Base-by-base conservation (phyloP, 441 rosid genomes). In the Populus hybrid region DNA sequence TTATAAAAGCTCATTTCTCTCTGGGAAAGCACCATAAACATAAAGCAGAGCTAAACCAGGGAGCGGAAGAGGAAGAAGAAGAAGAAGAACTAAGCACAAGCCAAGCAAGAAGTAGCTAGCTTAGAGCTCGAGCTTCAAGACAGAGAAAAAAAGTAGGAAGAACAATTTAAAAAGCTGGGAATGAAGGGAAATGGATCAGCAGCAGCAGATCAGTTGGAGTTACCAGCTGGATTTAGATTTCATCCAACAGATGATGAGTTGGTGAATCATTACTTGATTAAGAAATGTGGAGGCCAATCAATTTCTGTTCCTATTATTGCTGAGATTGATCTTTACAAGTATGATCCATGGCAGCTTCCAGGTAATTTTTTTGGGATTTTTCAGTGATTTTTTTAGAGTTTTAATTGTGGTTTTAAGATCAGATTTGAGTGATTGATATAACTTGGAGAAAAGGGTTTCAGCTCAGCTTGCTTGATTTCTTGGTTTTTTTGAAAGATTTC, bases 231-330 rank as follows among this genome's bases (percentile, higher is more conserved):
- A 42, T 94, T 94, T 88, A 84, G 98, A 87, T 94, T 94, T 79
- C 98, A 94, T 73, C 98, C 98, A 0, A 91, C 98, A 0, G 98
- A 94, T 71, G 98, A 94, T 12, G 98, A 94, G 84, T 79, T 94
- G 76, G 98, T 95, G 75, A 93, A 86, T 79, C 93, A 91, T 83
- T 95, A 95, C 81, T 79, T 95, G 82, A 75, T 87, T 19, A 83
- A 89, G 82, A 95, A 89, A 85, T 95, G 98, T 36, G 85, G 88
- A 0, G 88, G 90, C 2, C 88, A 84, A 69, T 78, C 85, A 16
- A 84, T 95, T 66, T 76, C 88, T 23, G 98, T 89, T 84, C 92
- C 98, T 14, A 90, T 95, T 73, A 87, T 95, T 38, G 98, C 98
- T 0, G 98, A 95, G 78, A 85, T 95, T 38, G 97, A 95, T 87